phyloP scores from a whole-genome alignment of 495 filamentous ascomycete species.

The Aspergillus baeticus region DNA sequence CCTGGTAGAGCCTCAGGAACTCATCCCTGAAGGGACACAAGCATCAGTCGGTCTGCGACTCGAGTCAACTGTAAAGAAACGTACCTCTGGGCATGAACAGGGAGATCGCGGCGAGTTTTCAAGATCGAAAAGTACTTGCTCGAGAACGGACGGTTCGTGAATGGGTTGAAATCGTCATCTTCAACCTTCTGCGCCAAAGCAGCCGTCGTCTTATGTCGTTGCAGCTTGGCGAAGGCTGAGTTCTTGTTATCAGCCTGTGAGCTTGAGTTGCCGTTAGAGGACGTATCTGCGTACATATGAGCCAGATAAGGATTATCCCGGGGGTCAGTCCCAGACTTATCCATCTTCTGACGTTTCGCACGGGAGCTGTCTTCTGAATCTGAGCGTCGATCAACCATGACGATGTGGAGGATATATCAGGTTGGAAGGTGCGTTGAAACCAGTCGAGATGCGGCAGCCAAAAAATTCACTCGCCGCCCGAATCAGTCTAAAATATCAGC shows the following conservation, averaged over 20 bases:
- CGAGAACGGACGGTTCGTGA: slow-evolving; percentile 73
- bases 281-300: slow-evolving; percentile 69
- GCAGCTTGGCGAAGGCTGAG: slow-evolving; percentile 60
- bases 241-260: slow-evolving; percentile 27
- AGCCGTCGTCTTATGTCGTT: slow-evolving; percentile 80
- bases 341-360: slow-evolving; percentile 50
- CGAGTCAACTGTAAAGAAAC: slow-evolving; percentile 14
- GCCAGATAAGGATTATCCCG: slow-evolving; percentile 83
- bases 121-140: slow-evolving; percentile 86
- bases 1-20: slow-evolving; percentile 89
- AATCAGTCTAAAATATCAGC: slow-evolving; percentile 17
- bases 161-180: slow-evolving; percentile 80
- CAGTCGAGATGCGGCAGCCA: neutral
- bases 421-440: neutral
- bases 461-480: slow-evolving; percentile 10
- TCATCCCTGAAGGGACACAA: slow-evolving; percentile 62
- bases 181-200: slow-evolving; percentile 70
- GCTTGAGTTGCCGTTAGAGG: slow-evolving; percentile 41
- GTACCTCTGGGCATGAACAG: slow-evolving; percentile 85
- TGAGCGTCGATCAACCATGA: slow-evolving; percentile 44
- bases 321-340: slow-evolving; percentile 48
- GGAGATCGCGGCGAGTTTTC: slow-evolving; percentile 77
- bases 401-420: slow-evolving; percentile 8
- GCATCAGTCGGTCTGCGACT: neutral
- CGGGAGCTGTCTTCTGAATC: slow-evolving; percentile 42